Evolutionary conservation across 2,329 filamentous ascomycete species (phyloP), one percentile per base, ranked within the genome.

Genomic region (Harringtonia lauricola): DNA sequence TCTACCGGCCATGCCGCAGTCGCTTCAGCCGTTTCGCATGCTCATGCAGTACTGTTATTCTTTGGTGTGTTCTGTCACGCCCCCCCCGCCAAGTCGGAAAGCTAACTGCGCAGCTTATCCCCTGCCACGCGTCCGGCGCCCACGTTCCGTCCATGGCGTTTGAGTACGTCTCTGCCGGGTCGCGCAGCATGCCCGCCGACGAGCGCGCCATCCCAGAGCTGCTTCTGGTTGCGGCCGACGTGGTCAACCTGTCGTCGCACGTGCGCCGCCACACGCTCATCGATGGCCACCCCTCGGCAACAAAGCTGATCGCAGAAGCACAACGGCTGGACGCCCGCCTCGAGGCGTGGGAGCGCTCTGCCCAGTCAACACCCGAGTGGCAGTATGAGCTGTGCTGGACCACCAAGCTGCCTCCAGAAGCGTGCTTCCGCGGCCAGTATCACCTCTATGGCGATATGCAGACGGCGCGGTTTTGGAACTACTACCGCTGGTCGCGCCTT

Each of bases 401-500:
- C n/a, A 53, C 52, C 4, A 47, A 54, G 9, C 55, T 59, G 34
- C 64, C 68, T 1, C 48, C 62, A 1, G 58, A 61, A 2, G 65
- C 65, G 12, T 63, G 74, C 42, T 77, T 75, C 47, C 63, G 67
- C 17, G 65, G 67, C 13, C 62, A 65, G 43, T 79, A 74, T 52
- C 74, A 81, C 53, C 55, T 65, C 19, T 81, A 81, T 51, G 56
- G 58, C 15, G 67, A 71, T 48, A 66, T 76, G 43, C 76, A 69
- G 64, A 59, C 67, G 17, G 71, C 69, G 9, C 66, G 71, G 21
- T 64, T 73, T 34, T 80, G 72, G 72, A 75, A 73, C 47, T 70
- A 79, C 50, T 77, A 72, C 51, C 72, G 77, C 21, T 77, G 73
- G 65, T 65, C 67, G 8, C 69, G 73, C n/a, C 69, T 78, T 21